A percentile compares a stretch with the other conserved stretches of the same genome.
These are phyloP conservation scores for Rubia yunnanensis DNA, from an alignment of 257 asterid species.

Conservation along the genomic window DNA sequence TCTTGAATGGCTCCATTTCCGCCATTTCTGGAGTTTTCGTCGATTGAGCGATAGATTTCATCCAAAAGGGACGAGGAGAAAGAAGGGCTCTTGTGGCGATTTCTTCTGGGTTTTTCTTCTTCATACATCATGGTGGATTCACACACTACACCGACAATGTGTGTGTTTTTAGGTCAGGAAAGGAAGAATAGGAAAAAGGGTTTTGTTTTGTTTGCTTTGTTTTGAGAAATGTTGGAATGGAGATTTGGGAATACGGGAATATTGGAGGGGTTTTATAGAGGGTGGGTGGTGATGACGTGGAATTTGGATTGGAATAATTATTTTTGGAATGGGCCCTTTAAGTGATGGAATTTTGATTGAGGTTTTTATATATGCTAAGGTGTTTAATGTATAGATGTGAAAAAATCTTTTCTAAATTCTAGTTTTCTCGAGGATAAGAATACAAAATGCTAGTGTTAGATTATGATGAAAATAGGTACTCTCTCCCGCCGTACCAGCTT, in stretches of 20 bases:
- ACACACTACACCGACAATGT: not conserved
- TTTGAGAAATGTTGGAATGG: not conserved
- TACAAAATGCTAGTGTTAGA: no score
- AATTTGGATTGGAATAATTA: not conserved
- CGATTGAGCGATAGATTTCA: conserved; percentile 82
- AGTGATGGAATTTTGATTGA: not conserved
- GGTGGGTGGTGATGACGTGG: not conserved
- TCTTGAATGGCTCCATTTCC: conserved; percentile 18
- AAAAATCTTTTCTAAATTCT: not conserved
- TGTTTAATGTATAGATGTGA: not conserved
- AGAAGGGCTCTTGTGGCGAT: conserved; percentile 34
- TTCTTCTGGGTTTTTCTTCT: conserved; percentile 26
- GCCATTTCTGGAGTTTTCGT: conserved; percentile 35
- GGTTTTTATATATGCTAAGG: not conserved
- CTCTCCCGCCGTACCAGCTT: no score
- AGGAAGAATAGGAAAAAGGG: not conserved
- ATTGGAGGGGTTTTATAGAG: not conserved
- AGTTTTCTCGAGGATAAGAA: no score
- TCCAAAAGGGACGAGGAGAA: conserved; percentile 84
- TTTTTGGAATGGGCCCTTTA: not conserved
- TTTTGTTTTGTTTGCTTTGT: not conserved
- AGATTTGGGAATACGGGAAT: conserved; percentile 5
- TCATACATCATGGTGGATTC: conserved; percentile 28
- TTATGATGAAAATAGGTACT: no score
- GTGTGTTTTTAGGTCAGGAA: no score